Base-by-base conservation (phyloP, 2,329 filamentous ascomycete species). In the Mariannaea elegans region DNA sequence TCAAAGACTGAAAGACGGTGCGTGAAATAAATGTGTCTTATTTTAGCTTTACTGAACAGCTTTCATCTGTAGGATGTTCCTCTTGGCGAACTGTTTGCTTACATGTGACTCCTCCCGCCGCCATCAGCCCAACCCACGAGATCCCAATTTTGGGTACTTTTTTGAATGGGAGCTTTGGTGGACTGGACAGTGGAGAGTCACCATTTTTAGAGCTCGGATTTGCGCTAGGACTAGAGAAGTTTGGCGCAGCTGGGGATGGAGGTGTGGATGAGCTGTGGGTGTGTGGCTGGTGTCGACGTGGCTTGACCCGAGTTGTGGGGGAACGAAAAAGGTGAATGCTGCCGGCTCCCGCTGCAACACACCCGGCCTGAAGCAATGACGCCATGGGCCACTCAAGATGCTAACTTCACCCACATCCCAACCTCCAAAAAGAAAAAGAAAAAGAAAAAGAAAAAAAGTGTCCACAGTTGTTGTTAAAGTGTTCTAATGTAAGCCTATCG, bases 221-320 rank as follows among this genome's bases (percentile, higher is more conserved):
- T 50, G 16, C 7, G 45, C 67, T 69, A 66, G 34, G 12, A 42
- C 47, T 1, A 34, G 36, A 12, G 1, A 10, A 42, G 38, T 16
- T 23, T 56, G 50, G 34, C 24, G 31, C 34, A 48, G 52, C 24
- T 27, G 56, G n/a, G 2, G 16, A 44, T 46, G 58, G 32, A 39
- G 48, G 45, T 12, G 13, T 21, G 34, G 18, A 13, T 12, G 24
- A 47, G 44, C 23, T 34, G 41, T 56, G 46, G 38, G 31, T 46
- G 39, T 59, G 67, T 69, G 67, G 67, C 67, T 69, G 66, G 51
- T 56, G 54, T 8, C 31, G 27, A 34, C n/a, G 56, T 59, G 56
- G 56, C 56, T 59, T 45, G n/a, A n/a, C n/a, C n/a, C n/a, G n/a
- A n/a, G n/a, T n/a, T n/a, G 29, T 42, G 38, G 55, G 21, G 42